phyloP scores from a whole-genome alignment of 805 yeast genomes.

The Wickerhamomyces pijperi region DNA sequence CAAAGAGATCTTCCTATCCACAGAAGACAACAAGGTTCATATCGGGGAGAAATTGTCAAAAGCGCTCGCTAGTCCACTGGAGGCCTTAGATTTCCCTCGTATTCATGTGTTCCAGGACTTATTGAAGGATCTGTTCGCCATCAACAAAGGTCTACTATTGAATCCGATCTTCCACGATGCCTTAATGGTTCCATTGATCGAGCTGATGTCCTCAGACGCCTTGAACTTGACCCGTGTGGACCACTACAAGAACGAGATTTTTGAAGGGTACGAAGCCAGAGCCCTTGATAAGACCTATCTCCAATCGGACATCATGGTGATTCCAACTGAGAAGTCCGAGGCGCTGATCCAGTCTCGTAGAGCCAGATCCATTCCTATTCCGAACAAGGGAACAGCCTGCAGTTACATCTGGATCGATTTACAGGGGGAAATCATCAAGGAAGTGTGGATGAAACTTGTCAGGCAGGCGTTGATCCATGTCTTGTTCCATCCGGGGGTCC shows the following conservation, averaged over 20 bases:
- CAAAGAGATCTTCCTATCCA: conserved; percentile 39
- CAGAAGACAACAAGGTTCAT: conserved; percentile 30
- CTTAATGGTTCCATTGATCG: conserved; percentile 51
- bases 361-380: conserved; percentile 29
- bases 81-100: conserved; percentile 26
- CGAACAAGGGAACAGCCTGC: conserved; percentile 44
- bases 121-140: conserved; percentile 28
- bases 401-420: conserved; percentile 65
- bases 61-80: conserved; percentile 18
- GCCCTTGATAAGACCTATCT: conserved; percentile 55
- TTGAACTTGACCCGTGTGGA: conserved; percentile 44
- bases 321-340: conserved; percentile 6
- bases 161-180: conserved; percentile 48
- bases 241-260: conserved; percentile 33
- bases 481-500: conserved; percentile 46
- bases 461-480: conserved; percentile 33
- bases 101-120: conserved; percentile 36
- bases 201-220: conserved; percentile 32
- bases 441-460: conserved; percentile 50
- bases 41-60: conserved; percentile 18
- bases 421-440: conserved; percentile 44
- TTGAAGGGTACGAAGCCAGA: conserved; percentile 66
- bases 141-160: conserved; percentile 42
- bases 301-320: conserved; percentile 50
- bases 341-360: conserved; percentile 3